Evolutionary conservation across 345 rosid genomes (phyloP), one percentile per base, ranked within the genome.

Genomic region (Rhodomyrtus tomentosa): DNA sequence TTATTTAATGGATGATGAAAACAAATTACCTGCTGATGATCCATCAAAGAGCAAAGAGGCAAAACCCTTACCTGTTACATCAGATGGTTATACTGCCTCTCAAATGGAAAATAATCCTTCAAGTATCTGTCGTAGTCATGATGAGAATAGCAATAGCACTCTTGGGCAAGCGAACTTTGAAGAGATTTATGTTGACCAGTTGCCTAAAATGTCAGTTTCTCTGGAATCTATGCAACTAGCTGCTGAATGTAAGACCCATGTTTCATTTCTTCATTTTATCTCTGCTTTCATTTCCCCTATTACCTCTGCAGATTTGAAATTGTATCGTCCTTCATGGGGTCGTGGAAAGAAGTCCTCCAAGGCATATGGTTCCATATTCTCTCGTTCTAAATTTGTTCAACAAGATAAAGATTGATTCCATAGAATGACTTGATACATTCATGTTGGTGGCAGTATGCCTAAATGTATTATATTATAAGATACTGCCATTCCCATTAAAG

Each of bases 1-100:
- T 80, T 98, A 98, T 90, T 90, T 98, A 83, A 95, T 95, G 95
- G 98, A 96, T 58, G 99, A 98, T 51, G 99, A 93, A 82, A 91
- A 90, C 83, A 96, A 95, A 92, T 56, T 86, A 68, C 87, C 94
- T 81, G 85, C 90, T 55, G 86, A 86, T 82, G 79, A 88, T 18
- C 86, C 93, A 51, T 93, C 88, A 79, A 91, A 87, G 85, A 73
- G 79, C 82, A 85, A 85, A 82, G 92, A 89, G 84, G 76, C 85
- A 83, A 85, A 85, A 62, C 42, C 89, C 79, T 87, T 18, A 74
- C 87, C 89, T 80, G n/a, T 59, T 80, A 85, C 86, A 27, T 82
- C 89, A 3, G 89, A 89, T 74, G 86, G 88, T 82, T 83, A 73
- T 73, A 84, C 84, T 53, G 89, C 83, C 50, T 80, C 82, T 74